phyloP scores from a whole-genome alignment of 345 rosid genomes.

The Hypericum androsaemum region DNA sequence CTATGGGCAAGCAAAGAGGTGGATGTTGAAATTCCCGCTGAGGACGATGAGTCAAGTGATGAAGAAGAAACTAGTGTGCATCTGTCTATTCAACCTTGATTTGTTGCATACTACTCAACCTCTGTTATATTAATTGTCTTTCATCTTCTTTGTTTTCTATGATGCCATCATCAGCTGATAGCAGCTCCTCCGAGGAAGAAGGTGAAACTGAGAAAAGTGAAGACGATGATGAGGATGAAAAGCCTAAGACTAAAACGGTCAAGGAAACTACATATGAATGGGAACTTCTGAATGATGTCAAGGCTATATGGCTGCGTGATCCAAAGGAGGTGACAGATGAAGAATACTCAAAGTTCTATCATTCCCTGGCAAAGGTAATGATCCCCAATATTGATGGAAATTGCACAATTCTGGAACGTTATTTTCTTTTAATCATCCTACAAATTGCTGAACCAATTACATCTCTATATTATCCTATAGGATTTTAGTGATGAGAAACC shows the following conservation, averaged over 20 bases:
- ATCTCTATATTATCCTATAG: slow-evolving; percentile 29
- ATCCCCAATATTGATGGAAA: background rate
- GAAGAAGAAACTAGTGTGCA: slow-evolving; percentile 64
- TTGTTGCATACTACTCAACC: background rate
- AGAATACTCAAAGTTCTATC: slow-evolving; percentile 87
- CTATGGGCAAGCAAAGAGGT: slow-evolving; percentile 94
- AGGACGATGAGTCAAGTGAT: slow-evolving; percentile 76
- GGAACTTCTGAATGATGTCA: slow-evolving; percentile 93
- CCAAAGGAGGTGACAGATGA: slow-evolving; percentile 95
- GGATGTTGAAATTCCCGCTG: slow-evolving; percentile 80
- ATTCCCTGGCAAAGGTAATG: slow-evolving; percentile 72
- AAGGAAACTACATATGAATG: slow-evolving; percentile 81
- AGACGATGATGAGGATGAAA: slow-evolving; percentile 65
- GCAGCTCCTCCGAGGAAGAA: slow-evolving; percentile 48
- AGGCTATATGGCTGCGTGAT: slow-evolving; percentile 93
- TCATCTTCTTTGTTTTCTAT: background rate
- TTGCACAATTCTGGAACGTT: no score
- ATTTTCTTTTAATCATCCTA: no score
- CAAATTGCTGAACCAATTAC: no score
- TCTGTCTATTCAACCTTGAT: background rate
- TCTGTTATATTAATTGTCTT: background rate
- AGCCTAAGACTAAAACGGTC: slow-evolving; percentile 66
- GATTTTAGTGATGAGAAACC: slow-evolving; percentile 86
- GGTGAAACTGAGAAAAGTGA: slow-evolving; percentile 45
- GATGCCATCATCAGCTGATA: slow-evolving; percentile 37